phyloP scores from a whole-genome alignment of 495 filamentous ascomycete genomes.

The Xanthoparmelia taractica region DNA sequence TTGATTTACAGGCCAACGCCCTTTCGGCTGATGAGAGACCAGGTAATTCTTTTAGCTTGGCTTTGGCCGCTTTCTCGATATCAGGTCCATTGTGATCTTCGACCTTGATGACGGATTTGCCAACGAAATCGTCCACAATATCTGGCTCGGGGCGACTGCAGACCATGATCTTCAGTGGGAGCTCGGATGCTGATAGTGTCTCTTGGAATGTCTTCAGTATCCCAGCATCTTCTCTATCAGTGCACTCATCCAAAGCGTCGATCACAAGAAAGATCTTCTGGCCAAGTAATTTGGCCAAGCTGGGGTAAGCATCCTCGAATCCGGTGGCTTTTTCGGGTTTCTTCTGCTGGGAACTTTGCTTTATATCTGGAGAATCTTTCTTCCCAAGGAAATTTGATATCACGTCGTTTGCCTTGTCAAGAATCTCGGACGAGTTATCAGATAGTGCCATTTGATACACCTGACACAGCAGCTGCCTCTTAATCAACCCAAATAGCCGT shows the following conservation, averaged over 20 bases:
- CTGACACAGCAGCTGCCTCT: neutral
- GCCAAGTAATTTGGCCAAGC: neutral
- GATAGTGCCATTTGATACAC: neutral
- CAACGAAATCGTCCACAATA: neutral
- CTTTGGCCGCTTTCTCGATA: slow-evolving; percentile 4
- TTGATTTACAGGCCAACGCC: slow-evolving; percentile 2
- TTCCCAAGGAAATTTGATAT: neutral
- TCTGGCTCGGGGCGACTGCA: slow-evolving; percentile 2
- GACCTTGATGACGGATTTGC: neutral
- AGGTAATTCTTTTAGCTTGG: neutral
- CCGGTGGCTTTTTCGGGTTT: neutral
- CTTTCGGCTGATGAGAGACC: neutral
- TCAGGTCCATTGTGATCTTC: slow-evolving; percentile 1
- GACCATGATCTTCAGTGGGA: neutral
- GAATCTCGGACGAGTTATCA: neutral
- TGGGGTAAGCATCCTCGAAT: neutral
- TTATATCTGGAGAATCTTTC: neutral
- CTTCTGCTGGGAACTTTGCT: neutral
- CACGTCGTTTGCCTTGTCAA: neutral
- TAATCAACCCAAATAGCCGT: neutral
- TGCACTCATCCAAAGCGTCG: slow-evolving; percentile 1
- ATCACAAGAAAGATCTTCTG: slow-evolving; percentile 8
- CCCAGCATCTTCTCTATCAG: neutral
- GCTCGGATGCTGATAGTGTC: neutral
- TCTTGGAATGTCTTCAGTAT: neutral